phyloP scores from a whole-genome alignment of 495 filamentous ascomycete species.

The Penicillium maclennaniae region DNA sequence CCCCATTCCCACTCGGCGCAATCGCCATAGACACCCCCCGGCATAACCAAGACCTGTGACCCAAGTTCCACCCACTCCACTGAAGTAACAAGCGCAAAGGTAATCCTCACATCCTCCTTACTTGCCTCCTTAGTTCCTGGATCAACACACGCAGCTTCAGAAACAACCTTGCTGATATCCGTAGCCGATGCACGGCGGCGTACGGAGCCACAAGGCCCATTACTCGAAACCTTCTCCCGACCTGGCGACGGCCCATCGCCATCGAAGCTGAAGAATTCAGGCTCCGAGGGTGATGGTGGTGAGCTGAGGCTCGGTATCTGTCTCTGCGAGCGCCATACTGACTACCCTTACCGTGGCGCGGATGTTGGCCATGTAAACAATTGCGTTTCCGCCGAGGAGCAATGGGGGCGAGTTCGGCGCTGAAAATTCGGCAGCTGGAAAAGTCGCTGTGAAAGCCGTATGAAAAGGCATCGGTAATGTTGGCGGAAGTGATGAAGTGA shows the following conservation, averaged over 20 bases:
- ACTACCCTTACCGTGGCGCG: conserved; percentile 71
- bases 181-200: conserved; percentile 11
- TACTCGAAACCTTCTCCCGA: conserved; percentile 11
- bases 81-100: conserved; percentile 68
- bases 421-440: conserved; percentile 40
- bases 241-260: conserved; percentile 47
- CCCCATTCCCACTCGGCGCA: conserved; percentile 22
- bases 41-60: conserved; percentile 74
- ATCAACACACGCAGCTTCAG: conserved; percentile 3
- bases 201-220: neutral
- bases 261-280: conserved; percentile 65
- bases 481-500: conserved; percentile 17
- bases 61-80: conserved; percentile 85
- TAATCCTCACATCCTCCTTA: conserved; percentile 55
- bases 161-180: conserved; percentile 26
- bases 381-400: conserved; percentile 60
- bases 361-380: conserved; percentile 84
- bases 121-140: conserved; percentile 13
- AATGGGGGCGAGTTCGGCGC: conserved; percentile 39
- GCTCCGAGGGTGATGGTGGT: conserved; percentile 31
- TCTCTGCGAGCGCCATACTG: conserved; percentile 42
- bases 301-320: conserved; percentile 26
- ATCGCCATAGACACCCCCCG: conserved; percentile 44
- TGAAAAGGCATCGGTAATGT: conserved; percentile 38
- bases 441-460: conserved; percentile 46